Base-by-base conservation (phyloP, 2,329 filamentous ascomycete genomes). In the Hypoxylon sp. region DNA sequence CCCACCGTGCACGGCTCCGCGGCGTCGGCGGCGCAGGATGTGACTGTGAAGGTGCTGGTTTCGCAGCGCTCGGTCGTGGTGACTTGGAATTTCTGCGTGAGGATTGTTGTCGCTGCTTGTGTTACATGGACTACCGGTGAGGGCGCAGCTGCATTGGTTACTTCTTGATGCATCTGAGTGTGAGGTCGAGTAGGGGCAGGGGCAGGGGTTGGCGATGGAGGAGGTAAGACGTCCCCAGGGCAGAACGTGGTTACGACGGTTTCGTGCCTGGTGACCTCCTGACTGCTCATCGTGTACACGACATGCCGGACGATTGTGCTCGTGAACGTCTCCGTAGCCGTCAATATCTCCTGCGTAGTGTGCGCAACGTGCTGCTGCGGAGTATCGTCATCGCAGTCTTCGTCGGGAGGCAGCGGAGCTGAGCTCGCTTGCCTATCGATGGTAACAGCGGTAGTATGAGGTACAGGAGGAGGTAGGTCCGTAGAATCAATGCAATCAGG, bases 191-290 rank as follows among this genome's bases (percentile, higher is more conserved):
- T n/a, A n/a, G 33, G 57, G 20, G 50, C 32, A 14, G 38, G 26
- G 1, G 33, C 40, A 2, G 48, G 24, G n/a, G 30, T 26, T 9
- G 48, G 51, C 18, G 57, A 18, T 18, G 24, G 36, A 16, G 56
- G 50, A 24, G 42, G 57, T 16, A 55, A 4, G 20, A 54, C 48
- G 24, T 69, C 49, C 5, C 57, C 70, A 0, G 70, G 62, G 26
- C 72, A 74, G 52, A 70, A 70, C 1, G 74, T 74, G 20, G 73
- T 72, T 2, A 70, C 38, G 38, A 70, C 38, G 3, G 67, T 67
- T 24, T 70, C 65, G 49, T 65, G 63, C 9, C 61, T 60, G 0
- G 75, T 75, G 44, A 42, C 70, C 60, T 28, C 49, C 46, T 50
- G 42, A 4, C 44, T 36, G 5, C 65, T 64, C 16, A 67, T 58